Base-by-base conservation (phyloP, 1,284 basidiomycete species). In the Ustilago crameri region DNA sequence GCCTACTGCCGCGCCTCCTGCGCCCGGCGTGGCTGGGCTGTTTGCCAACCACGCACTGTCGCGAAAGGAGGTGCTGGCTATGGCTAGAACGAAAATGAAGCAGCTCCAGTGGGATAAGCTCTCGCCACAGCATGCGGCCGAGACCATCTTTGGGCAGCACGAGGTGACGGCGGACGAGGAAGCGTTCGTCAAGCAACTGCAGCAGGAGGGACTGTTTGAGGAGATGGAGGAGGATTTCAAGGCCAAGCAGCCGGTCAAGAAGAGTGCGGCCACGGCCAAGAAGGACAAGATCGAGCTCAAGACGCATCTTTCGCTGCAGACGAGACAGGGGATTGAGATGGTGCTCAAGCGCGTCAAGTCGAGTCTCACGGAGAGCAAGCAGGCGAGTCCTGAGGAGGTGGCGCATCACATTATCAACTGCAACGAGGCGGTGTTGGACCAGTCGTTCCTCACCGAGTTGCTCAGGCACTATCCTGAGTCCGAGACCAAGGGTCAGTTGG, bases 161-260 rank as follows among this genome's bases (percentile, higher is more conserved):
- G 52, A 66, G 38, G 34, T 73, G 22, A 66, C 62, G 14, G 63
- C 58, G 9, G 69, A 75, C 35, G 81, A 83, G 49, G 58, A 61
- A 51, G 17, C 50, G 27, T 42, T 82, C 22, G 70, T 75, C 42
- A 57, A 63, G 47, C 45, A 63, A 46, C 50, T 83, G 18, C 61
- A 75, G 41, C 40, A 74, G 34, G 57, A 71, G 79, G 93, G 95
- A 40, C 89, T 98, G 10, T 98, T 95, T 90, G 88, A 88, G 77
- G 91, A 95, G 85, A 98, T 98, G 91, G 95, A 98, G 84, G 91
- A 96, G 80, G 94, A 95, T 82, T 98, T 98, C 87, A 95, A 95
- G 83, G 94, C 95, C 18, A 95, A 95, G 84, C 93, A 96, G 84
- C 87, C 93, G 47, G 93, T 75, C 77, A 85, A 77, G 82, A 76